These are phyloP conservation scores for Casuarina cunninghamiana DNA, from an alignment of 306 rosid genomes.

Conservation along the genomic window DNA sequence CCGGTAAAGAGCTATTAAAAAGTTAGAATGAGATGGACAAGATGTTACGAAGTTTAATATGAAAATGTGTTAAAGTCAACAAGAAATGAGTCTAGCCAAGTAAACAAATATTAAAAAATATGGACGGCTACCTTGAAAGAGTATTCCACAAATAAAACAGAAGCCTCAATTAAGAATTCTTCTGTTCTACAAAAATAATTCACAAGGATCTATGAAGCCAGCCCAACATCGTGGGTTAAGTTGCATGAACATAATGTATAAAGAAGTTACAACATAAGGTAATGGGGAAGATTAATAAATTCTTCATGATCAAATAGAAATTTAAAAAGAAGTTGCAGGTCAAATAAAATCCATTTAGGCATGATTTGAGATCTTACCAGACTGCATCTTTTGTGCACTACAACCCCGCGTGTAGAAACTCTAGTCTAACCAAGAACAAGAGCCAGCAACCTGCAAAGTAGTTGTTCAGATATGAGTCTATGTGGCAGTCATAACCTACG, in stretches of 20 bases:
- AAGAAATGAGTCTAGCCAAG: background rate
- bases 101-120: background rate
- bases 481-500: too few species aligned
- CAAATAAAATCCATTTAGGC: conserved; percentile 15
- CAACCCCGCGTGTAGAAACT: conserved; percentile 42
- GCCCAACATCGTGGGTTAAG: background rate
- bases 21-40: conserved; percentile 13
- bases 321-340: conserved; percentile 21
- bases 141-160: background rate
- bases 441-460: conserved; percentile 52
- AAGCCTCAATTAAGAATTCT: background rate
- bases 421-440: conserved; percentile 51
- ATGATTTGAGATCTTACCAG: conserved; percentile 33
- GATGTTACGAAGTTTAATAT: background rate
- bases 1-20: conserved; percentile 31
- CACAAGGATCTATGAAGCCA: background rate
- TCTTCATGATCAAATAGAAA: background rate
- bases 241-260: background rate
- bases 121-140: background rate
- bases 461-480: too few species aligned
- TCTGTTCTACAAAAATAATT: background rate
- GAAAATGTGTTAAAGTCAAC: background rate
- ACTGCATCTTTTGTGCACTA: conserved; percentile 28
- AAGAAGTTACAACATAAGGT: background rate
- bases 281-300: too few species aligned